Base-by-base conservation (phyloP, 805 yeast genomes). In the Kockiozyma suomiensis region DNA sequence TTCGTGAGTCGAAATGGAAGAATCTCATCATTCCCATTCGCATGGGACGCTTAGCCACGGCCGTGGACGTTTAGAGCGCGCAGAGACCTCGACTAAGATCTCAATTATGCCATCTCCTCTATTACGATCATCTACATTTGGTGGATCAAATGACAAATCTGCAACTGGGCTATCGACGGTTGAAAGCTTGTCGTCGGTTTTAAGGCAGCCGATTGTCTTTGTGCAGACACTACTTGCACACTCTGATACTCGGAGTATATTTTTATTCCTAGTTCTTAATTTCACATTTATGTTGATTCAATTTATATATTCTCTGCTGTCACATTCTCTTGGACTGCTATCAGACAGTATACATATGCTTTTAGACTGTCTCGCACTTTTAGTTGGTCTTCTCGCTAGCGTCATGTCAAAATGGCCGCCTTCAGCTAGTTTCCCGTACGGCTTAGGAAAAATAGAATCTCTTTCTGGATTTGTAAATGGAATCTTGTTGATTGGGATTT, bases 301-400 rank as follows among this genome's bases (percentile, higher is more conserved):
- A 75, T 79, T 94, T 65, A 75, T 94, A 8, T 94, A 94, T 72
- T 92, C 98, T 0, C 87, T 94, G 75, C 81, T 96, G 62, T 91
- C 98, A 1, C 92, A 89, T 70, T 93, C 98, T 0, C 76, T 94
- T 48, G 97, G 99, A 10, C 78, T 94, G 25, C 74, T 94, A 54
- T 90, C 97, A 19, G 99, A 94, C 70, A 90, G 97, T 1, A 79
- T 94, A 54, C 99, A 94, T 73, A 94, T 94, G 99, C 88, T 96
- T 1, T 78, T 94, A 57, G 99, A 94, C 73, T 94, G 99, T 72
- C 81, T 90, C 0, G 96, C 98, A 0, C 77, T 94, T 56, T 84
- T 94, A 2, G 81, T 94, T 32, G 99, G 99, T 0, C 77, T 94
- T 1, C 79, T 93, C 26, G 99, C 99, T 0, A 89, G 96, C 23